Conservation (phyloP, 768 basidiomycete genomes). For the Russula olivacea region DNA sequence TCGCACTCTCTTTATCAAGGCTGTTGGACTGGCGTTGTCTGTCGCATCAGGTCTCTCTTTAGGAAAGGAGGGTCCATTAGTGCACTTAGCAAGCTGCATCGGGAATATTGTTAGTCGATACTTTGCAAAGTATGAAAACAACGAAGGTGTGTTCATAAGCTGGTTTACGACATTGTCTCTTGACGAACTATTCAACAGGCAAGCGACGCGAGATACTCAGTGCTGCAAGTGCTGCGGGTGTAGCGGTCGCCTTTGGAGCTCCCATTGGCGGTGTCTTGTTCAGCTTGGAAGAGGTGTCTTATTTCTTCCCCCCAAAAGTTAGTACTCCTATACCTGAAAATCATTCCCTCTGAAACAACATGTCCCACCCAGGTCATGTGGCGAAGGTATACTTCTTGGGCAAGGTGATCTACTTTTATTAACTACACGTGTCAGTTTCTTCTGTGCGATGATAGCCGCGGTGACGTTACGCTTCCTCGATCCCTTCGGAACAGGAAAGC, state of each 20-base stretch:
- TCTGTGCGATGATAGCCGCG: conserved; percentile 97
- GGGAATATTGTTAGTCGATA: conserved; percentile 90
- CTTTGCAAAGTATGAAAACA: conserved; percentile 86
- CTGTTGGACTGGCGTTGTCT: conserved; percentile 80
- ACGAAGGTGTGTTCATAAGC: conserved; percentile 56
- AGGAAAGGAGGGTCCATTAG: conserved; percentile 76
- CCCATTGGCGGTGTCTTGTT: conserved; percentile 93
- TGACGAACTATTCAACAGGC: conserved; percentile 38
- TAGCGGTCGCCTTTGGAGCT: conserved; percentile 95
- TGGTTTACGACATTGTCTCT: not conserved
- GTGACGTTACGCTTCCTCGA: conserved; percentile 89
- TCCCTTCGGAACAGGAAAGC: conserved; percentile 92
- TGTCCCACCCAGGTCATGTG: conserved; percentile 69
- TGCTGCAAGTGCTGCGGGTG: conserved; percentile 95
- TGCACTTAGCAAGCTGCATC: conserved; percentile 88
- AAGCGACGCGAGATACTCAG: conserved; percentile 93
- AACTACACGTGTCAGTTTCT: conserved; percentile 59
- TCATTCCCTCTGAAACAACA: not conserved
- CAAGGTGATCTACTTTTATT: conserved; percentile 28
- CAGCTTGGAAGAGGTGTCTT: conserved; percentile 91
- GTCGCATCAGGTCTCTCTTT: conserved; percentile 90
- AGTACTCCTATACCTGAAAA: not conserved
- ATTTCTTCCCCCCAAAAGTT: conserved; percentile 94
- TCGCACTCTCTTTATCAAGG: conserved; percentile 84
- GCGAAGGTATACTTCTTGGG: conserved; percentile 56